A percentile compares a stretch with the other conserved stretches of the same genome.
Conservation (phyloP, 2,329 filamentous ascomycete species). For the Stenocarpella maydis region DNA sequence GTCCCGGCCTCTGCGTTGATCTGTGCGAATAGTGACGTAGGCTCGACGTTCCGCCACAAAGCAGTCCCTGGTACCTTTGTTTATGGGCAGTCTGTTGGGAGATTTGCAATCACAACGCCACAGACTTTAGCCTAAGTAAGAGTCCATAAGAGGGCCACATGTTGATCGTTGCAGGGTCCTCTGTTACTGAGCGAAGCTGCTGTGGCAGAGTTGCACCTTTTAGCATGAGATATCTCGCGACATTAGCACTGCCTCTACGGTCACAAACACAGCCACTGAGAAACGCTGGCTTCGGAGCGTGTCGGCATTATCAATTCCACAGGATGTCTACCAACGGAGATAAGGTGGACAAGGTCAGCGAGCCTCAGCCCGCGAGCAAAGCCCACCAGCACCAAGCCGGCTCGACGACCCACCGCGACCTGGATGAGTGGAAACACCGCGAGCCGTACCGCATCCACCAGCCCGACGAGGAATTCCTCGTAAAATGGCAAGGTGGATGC, state of each 20-base stretch:
- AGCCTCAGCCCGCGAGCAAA: conserved; percentile 32
- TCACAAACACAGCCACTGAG: neutral
- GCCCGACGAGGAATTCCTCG: conserved; percentile 41
- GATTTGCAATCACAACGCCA: conserved; percentile 13
- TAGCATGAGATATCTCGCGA: conserved; percentile 27
- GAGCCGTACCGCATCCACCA: conserved; percentile 41
- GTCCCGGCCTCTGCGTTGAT: neutral
- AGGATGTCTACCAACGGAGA: neutral
- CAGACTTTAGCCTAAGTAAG: neutral
- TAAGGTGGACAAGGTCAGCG: conserved; percentile 25
- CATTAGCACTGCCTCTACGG: neutral
- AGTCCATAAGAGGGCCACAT: neutral
- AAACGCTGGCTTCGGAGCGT: neutral
- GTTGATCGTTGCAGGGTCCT: neutral
- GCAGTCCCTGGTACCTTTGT: neutral
- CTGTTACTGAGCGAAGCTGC: neutral
- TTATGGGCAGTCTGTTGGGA: neutral
- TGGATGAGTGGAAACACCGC: conserved; percentile 42
- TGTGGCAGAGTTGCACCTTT: neutral
- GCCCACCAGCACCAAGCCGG: conserved; percentile 41
- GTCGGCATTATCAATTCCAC: neutral
- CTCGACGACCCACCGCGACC: conserved; percentile 37
- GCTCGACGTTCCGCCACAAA: neutral
- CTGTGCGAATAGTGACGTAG: conserved; percentile 17
- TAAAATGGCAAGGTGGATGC: conserved; percentile 56